Evolutionary conservation across 2,329 filamentous ascomycete species (phyloP), one percentile per base, ranked within the genome.

Genomic region (Nemania bipapillata): DNA sequence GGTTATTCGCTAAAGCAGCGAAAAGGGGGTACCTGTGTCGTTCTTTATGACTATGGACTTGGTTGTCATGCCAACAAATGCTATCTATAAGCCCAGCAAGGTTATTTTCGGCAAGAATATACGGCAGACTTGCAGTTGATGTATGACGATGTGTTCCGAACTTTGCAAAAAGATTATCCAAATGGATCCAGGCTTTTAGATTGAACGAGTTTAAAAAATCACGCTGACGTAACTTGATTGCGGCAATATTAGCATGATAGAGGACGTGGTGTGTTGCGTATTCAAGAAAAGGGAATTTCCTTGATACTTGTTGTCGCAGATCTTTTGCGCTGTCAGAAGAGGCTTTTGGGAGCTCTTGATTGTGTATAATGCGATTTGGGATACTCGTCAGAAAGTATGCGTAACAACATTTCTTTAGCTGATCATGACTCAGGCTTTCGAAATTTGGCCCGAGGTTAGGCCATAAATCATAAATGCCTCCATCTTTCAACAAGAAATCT

Each of bases 401-500:
- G 30, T 63, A 58, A 49, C 63, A 69, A 28, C 58, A 69, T 35
- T 47, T 1, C 22, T 35, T 62, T 1, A 68, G 54, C n/a, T 70
- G 68, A 22, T 80, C 83, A 58, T 79, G 55, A 69, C 82, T 86
- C 4, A 86, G 74, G 15, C 64, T 74, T 1, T 86, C 80, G 55
- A 87, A 80, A 49, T 83, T 79, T 56, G 70, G 61, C 0, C 76
- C 76, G n/a, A 77, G 66, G 22, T 81, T 77, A 3, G 80, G 74
- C 76, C 77, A 80, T 0, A 83, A 26, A 0, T 76, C 63, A 0
- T 56, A 8, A 0, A 82, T 69, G 0, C 82, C 81, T 0, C 74
- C 67, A 1, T 81, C 79, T 15, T 79, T 80, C 2, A 84, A 26
- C 0, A 87, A 75, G 53, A 83, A 86, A 12, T 86, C 84, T 0